A percentile compares a stretch with the other conserved stretches of the same genome.
phyloP scores from a whole-genome alignment of 176 grass and related monocot species.

The Aegilops tauschii region DNA sequence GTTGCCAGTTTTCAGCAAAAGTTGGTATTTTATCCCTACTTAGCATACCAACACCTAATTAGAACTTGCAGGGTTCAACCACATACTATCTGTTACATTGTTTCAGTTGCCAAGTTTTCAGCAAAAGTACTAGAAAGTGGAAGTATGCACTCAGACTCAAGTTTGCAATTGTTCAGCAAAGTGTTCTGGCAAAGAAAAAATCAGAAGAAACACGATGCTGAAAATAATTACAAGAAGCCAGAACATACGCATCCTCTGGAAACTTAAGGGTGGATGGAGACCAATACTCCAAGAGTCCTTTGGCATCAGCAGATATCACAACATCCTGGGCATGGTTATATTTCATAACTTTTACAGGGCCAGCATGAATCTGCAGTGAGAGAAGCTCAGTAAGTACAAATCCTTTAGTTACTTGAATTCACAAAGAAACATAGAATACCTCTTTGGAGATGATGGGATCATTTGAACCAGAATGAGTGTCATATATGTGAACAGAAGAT shows the following conservation, averaged over 20 bases:
- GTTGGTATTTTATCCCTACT: not conserved
- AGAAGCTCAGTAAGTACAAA: conserved; percentile 14
- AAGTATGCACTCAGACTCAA: not conserved
- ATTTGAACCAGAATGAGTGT: conserved; percentile 80
- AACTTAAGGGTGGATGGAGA: conserved; percentile 75
- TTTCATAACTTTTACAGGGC: conserved; percentile 87
- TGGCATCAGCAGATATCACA: conserved; percentile 79
- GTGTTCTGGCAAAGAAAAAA: not conserved
- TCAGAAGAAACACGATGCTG: not conserved
- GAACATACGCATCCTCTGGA: conserved; percentile 70
- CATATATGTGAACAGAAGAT: conserved; percentile 76
- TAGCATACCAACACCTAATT: not conserved
- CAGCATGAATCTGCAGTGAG: conserved; percentile 69
- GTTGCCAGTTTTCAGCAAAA: not conserved
- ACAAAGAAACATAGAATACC: conserved; percentile 39
- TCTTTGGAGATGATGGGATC: conserved; percentile 92
- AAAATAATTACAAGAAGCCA: conserved; percentile 18
- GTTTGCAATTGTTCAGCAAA: not conserved
- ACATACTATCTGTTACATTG: not conserved
- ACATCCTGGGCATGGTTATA: conserved; percentile 67
- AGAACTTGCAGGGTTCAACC: not conserved
- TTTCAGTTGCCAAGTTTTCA: conserved; percentile 14
- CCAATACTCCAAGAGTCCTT: conserved; percentile 93
- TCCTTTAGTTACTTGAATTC: conserved; percentile 20
- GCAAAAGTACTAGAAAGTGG: not conserved